phyloP scores from a whole-genome alignment of 306 rosid genomes.

The Inga laurina region DNA sequence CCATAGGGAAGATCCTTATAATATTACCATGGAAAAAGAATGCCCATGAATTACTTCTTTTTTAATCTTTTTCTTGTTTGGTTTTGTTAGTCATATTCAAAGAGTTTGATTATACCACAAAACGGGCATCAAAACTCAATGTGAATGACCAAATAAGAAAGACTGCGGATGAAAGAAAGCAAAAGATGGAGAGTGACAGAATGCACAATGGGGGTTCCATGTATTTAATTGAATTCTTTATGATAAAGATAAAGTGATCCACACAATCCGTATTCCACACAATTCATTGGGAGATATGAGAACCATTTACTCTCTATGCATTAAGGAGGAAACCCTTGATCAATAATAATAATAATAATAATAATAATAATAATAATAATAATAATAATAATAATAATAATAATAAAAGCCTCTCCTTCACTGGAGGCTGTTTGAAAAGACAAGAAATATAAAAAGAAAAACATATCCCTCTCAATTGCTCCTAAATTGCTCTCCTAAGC shows the following conservation, averaged over 20 bases:
- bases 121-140: too few species aligned
- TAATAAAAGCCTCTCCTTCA: not conserved
- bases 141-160: too few species aligned
- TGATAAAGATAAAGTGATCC: slow-evolving; percentile 24
- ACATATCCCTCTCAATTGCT: not conserved
- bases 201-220: slow-evolving; percentile 2
- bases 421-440: not conserved
- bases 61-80: not conserved
- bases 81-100: not conserved
- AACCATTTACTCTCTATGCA: too few species aligned
- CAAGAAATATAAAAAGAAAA: not conserved
- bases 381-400: too few species aligned
- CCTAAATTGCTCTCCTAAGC: not conserved
- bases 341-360: too few species aligned
- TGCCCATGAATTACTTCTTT: too few species aligned
- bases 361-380: too few species aligned
- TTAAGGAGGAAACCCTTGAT: too few species aligned
- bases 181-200: not conserved
- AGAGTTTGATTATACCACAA: too few species aligned
- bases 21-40: too few species aligned
- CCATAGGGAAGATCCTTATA: not conserved
- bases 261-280: slow-evolving; percentile 12
- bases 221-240: slow-evolving; percentile 25
- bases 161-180: not conserved
- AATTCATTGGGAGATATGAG: too few species aligned